Evolutionary conservation across 345 rosid genomes (phyloP), one percentile per base, ranked within the genome.

Genomic region (Populus euphratica): DNA sequence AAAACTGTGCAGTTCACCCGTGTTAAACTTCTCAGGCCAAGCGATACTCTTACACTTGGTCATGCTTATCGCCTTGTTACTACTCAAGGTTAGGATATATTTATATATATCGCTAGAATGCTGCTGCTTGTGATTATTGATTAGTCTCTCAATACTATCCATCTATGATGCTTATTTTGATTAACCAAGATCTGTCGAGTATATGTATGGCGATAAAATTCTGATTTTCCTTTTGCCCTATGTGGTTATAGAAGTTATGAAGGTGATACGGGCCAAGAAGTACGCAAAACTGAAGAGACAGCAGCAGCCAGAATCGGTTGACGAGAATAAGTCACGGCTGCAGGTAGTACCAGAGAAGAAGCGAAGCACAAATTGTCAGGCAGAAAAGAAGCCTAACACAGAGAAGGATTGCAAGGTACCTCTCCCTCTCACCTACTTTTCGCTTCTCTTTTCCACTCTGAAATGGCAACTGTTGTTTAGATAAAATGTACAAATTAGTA

Each of bases 11-110:
- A 88, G 75, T 86, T 87, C 88, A 92, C 99, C 52, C 94, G 94
- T 33, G 97, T 92, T 66, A 93, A 96, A 86, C 97, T 96, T 83
- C 98, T 96, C 65, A 81, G 99, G 73, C 94, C 97, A 2, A 85
- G 68, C 17, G 97, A 96, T 62, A 91, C 85, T 77, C 99, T 96
- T 39, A 79, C 88, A 1, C 98, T 96, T 25, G 98, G 98, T 73
- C 98, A 93, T 82, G 98, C 99, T 81, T 96, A 96, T 71, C 88
- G 96, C 67, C 95, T 96, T 70, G 86, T 96, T 84, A 92, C 98
- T 70, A 88, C 98, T 74, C 91, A 96, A 90, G 99, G 99, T 96
- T 79, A 14, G 7, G 49, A 64, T 56, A 9, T 56, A n/a, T 47
- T 0, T 47, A 14, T 14, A 14, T 47, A 4, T 47, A 16, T 59